Evolutionary conservation across 163 green algal species (phyloP), one percentile per base, ranked within the genome.

Genomic region (Volvox carteri): DNA sequence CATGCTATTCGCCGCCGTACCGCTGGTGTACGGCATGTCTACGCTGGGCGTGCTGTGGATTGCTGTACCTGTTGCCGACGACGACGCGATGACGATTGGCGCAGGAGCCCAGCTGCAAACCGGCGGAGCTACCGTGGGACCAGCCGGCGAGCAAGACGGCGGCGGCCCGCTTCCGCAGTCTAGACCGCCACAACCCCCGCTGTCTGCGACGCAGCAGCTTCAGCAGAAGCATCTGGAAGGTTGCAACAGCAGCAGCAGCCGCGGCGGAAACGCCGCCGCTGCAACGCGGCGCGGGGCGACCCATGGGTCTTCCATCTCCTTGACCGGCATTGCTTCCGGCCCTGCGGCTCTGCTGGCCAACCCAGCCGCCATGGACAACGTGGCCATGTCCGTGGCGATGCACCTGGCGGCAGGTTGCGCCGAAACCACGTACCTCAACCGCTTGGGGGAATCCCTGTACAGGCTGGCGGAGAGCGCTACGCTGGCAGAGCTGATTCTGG

Each of bases 1-100:
- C 75, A 84, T 68, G 46, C n/a, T 54, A 9, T 84, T 84, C 8
- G 75, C 75, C 30, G 75, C 50, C 46, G 50, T 84, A 30, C 75
- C 75, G 75, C 46, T 84, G 46, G 75, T 65, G 75, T 48, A 48
- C 33, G 75, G 41, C 6, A 48, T 35, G 75, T 4, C 16, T 11
- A 65, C 75, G 16, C 21, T 84, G 16, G 75, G 75, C 46, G 46
- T 68, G 5, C 30, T 84, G 46, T 84, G 75, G 75, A 44, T 84
- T 35, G 75, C 75, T 16, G 46, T 84, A 67, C 48, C 75, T 30
- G 18, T 18, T 12, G 30, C 75, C n/a, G 48, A 44, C 8, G 75
- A 70, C n/a, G 30, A 65, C 37, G 21, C n/a, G 19, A 23, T 23
- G n/a, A 33, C 4, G 30, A 30, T 0, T 25, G 46, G 6, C n/a